Percentiles rank a stretch among this genome's conserved stretches.
These are phyloP conservation scores for Phragmites australis DNA, from an alignment of 176 grass and related monocot genomes.

Conservation along the genomic window DNA sequence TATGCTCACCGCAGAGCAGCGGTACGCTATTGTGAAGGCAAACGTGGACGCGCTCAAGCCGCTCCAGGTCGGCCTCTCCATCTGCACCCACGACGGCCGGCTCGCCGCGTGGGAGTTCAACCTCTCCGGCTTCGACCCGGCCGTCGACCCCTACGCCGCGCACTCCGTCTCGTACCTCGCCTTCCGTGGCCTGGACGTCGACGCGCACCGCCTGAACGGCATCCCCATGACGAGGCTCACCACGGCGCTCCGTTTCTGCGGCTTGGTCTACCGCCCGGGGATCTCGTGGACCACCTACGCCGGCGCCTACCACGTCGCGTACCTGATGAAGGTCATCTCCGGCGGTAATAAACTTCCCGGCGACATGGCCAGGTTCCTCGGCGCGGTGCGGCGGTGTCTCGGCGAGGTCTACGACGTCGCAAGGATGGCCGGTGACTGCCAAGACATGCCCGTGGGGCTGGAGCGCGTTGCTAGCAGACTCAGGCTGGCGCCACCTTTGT, in stretches of 20 bases:
- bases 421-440: neutral
- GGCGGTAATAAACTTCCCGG: neutral
- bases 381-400: neutral
- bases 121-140: neutral
- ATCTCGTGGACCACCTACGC: conserved; percentile 3
- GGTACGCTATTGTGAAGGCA: neutral
- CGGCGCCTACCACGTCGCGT: conserved; percentile 8
- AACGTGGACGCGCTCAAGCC: conserved; percentile 20
- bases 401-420: conserved; percentile 14
- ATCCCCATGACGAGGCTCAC: neutral
- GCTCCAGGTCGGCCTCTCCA: conserved; percentile 11
- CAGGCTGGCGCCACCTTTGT: neutral
- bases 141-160: neutral
- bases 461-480: neutral
- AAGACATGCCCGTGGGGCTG: neutral
- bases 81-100: neutral
- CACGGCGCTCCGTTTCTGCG: neutral
- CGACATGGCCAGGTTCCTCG: neutral
- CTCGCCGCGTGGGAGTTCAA: neutral
- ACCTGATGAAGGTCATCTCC: conserved; percentile 18
- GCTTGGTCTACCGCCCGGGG: neutral
- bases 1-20: neutral
- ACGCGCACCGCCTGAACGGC: neutral
- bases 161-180: conserved; percentile 1
- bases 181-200: neutral